These are phyloP conservation scores for Botryosphaeria agaves DNA, from an alignment of 2,329 filamentous ascomycete genomes.

Conservation along the genomic window DNA sequence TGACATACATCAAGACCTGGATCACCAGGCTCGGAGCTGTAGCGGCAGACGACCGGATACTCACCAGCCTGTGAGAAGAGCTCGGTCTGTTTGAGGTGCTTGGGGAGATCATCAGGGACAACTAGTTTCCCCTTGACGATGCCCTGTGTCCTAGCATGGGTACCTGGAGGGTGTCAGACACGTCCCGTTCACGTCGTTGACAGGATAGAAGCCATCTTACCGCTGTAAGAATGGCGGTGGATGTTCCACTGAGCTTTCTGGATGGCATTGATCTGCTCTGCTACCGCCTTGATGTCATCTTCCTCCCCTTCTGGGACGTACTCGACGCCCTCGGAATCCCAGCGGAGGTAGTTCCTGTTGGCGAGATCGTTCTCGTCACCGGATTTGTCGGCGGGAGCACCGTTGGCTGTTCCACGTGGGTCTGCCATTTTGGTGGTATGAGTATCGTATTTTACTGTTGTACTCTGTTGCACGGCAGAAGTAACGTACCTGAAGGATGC, in stretches of 20 bases:
- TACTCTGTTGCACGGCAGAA: too few relatives aligned
- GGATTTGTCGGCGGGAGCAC: constrained; percentile 1
- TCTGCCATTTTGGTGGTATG: too few relatives aligned
- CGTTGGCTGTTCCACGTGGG: too few relatives aligned
- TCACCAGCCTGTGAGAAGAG: constrained; percentile 16
- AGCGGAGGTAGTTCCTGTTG: constrained; percentile 20
- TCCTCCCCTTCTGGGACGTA: constrained; percentile 20
- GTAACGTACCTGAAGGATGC: too few relatives aligned
- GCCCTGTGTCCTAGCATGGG: constrained; percentile 29
- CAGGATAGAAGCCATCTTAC: constrained; percentile 2
- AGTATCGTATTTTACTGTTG: too few relatives aligned
- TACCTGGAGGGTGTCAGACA: constrained; percentile 11
- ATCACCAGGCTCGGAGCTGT: constrained; percentile 21
- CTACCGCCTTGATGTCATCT: constrained; percentile 27
- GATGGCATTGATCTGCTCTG: constrained; percentile 27
- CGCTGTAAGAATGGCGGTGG: constrained; percentile 19
- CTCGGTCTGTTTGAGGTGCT: constrained; percentile 25
- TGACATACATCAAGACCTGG: constrained; percentile 17
- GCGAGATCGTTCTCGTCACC: constrained; percentile 4
- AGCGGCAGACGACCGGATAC: constrained; percentile 18
- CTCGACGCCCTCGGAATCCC: constrained; percentile 24
- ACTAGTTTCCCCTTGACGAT: constrained; percentile 30
- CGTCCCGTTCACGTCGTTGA: not conserved
- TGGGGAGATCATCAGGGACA: constrained; percentile 22
- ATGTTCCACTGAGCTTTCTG: constrained; percentile 27